These are phyloP conservation scores for Thozetella sp. DNA, from an alignment of 495 filamentous ascomycete genomes.

Conservation along the genomic window DNA sequence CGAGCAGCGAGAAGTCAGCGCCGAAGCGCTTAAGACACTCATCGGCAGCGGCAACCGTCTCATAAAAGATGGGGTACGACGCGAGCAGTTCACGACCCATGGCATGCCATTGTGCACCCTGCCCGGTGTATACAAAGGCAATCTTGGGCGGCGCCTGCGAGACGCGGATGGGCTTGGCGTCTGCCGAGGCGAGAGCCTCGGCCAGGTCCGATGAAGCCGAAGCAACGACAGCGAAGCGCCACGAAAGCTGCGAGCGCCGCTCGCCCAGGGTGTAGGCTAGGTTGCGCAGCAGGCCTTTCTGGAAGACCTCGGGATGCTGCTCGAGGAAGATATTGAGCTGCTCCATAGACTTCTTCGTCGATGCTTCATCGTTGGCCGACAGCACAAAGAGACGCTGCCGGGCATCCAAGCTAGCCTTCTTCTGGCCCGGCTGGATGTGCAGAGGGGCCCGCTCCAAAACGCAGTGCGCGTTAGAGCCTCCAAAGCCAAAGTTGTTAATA, in stretches of 20 bases:
- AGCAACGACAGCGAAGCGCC: conserved; percentile 25
- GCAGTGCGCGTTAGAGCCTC: conserved; percentile 39
- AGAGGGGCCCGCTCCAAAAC: conserved; percentile 33
- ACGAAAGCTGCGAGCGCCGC: conserved; percentile 28
- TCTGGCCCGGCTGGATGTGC: conserved; percentile 20
- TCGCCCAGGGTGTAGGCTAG: conserved; percentile 33
- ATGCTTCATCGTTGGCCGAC: conserved; percentile 33
- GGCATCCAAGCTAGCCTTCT: conserved; percentile 5
- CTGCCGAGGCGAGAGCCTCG: conserved; percentile 26
- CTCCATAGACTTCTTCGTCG: conserved; percentile 29
- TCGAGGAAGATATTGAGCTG: conserved; percentile 22
- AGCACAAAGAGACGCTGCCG: conserved; percentile 27
- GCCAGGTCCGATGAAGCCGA: background rate
- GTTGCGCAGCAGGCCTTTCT: conserved; percentile 26
- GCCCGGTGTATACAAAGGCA: conserved; percentile 38
- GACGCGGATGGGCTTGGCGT: conserved; percentile 20
- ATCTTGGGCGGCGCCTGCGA: conserved; percentile 17
- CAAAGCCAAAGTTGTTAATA: conserved; percentile 45
- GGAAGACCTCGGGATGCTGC: conserved; percentile 39
- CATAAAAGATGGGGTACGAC: conserved; percentile 30
- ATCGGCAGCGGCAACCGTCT: conserved; percentile 14
- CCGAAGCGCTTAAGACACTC: conserved; percentile 14
- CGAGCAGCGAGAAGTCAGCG: conserved; percentile 9
- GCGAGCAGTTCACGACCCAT: conserved; percentile 52
- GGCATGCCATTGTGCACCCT: conserved; percentile 47